Percentiles rank a stretch among this genome's conserved stretches.
Conservation (phyloP, 1,284 basidiomycete genomes). For the Sporisorium graminicola region DNA sequence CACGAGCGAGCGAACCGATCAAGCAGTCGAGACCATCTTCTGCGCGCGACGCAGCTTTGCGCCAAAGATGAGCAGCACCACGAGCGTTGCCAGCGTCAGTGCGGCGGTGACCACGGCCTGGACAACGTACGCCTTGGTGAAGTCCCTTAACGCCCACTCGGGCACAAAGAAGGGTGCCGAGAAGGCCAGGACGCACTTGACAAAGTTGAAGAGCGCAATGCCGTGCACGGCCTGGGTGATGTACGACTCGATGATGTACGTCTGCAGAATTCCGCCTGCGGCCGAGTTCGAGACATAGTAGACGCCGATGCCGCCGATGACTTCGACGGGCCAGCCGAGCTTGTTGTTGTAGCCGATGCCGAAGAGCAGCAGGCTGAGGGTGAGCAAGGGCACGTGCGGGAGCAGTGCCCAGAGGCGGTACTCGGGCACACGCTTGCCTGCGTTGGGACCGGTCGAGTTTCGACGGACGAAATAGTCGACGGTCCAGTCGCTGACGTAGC, state of each 20-base stretch:
- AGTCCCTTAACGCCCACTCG: constrained; percentile 63
- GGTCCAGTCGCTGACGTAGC: constrained; percentile 64
- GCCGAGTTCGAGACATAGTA: constrained; percentile 60
- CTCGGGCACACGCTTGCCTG: constrained; percentile 67
- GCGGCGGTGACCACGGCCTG: constrained; percentile 65
- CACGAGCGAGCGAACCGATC: neutral
- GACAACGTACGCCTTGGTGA: constrained; percentile 56
- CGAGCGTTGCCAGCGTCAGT: constrained; percentile 50
- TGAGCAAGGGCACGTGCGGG: constrained; percentile 62
- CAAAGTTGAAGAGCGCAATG: constrained; percentile 70
- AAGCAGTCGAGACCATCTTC: constrained; percentile 45
- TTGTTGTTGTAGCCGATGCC: constrained; percentile 63
- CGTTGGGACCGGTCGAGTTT: constrained; percentile 33
- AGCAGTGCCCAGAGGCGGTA: constrained; percentile 69
- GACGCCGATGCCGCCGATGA: constrained; percentile 68
- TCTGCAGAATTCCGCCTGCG: constrained; percentile 38
- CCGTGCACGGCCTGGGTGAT: constrained; percentile 65
- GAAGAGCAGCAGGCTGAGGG: constrained; percentile 64
- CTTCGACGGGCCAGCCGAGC: constrained; percentile 68
- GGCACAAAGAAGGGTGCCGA: constrained; percentile 68
- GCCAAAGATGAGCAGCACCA: constrained; percentile 52
- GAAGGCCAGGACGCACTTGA: constrained; percentile 70
- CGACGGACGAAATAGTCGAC: constrained; percentile 61
- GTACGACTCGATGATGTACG: constrained; percentile 70
- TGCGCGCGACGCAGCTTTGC: constrained; percentile 40